Conservation (phyloP, 345 rosid species). For the Camelina neglecta region DNA sequence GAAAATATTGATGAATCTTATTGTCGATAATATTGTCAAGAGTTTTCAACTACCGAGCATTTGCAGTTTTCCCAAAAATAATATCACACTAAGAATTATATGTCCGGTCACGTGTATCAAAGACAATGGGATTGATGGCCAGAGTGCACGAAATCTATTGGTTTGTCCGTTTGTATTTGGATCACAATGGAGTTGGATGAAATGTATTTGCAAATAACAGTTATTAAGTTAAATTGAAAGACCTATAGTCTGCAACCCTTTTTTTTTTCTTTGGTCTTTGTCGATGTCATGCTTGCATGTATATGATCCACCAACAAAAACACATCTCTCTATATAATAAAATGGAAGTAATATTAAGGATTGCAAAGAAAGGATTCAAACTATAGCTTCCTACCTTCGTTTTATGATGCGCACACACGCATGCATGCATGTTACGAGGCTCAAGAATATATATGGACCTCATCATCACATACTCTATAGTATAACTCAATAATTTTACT, state of each 20-base stretch:
- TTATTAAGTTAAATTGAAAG: background rate
- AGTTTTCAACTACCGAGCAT: background rate
- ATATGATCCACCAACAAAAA: background rate
- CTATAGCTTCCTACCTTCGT: background rate
- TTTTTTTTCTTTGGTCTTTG: background rate
- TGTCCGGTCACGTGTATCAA: background rate
- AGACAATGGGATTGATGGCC: background rate
- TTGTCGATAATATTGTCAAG: background rate
- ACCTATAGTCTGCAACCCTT: background rate
- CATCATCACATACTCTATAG: background rate
- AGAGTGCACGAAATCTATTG: background rate
- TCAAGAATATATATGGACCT: background rate
- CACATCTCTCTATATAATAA: background rate
- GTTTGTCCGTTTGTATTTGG: background rate
- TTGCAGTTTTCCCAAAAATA: background rate
- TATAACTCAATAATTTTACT: background rate
- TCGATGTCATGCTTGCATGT: background rate
- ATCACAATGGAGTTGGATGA: background rate
- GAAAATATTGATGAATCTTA: background rate
- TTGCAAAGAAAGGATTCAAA: background rate
- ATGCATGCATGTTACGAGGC: conserved; percentile 1
- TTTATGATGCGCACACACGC: background rate
- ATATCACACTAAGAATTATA: background rate
- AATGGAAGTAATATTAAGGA: background rate
- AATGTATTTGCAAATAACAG: background rate